phyloP scores from a whole-genome alignment of 108 stramenopile genomes.

The Skeletonema tropicum region DNA sequence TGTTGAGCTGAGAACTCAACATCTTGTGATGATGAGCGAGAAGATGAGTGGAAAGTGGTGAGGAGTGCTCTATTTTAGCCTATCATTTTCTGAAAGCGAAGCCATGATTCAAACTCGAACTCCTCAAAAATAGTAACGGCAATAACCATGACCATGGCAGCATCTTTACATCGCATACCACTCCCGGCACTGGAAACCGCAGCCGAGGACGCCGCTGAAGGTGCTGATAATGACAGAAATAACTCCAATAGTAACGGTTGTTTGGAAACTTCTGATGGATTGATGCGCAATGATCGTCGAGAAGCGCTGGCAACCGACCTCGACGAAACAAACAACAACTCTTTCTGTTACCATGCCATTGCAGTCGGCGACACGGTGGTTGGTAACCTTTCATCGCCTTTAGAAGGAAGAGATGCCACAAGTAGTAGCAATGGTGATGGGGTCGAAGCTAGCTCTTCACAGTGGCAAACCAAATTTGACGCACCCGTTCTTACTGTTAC shows the following conservation, averaged over 20 bases:
- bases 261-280: not conserved
- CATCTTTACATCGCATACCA: not conserved
- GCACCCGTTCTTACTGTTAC: slow-evolving; percentile 45
- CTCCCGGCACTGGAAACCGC: not conserved
- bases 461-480: slow-evolving; percentile 45
- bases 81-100: too few relatives aligned
- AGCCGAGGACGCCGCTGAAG: not conserved
- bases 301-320: not conserved
- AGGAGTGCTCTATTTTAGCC: too few relatives aligned
- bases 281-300: not conserved
- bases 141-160: not conserved
- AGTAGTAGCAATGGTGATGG: not conserved
- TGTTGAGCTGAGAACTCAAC: too few relatives aligned
- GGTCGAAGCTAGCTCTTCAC: not conserved
- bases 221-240: not conserved
- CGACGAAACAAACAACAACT: slow-evolving; percentile 10
- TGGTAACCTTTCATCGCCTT: slow-evolving; percentile 6
- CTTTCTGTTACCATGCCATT: slow-evolving; percentile 25
- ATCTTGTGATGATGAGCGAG: too few relatives aligned
- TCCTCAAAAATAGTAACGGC: not conserved
- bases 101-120: not conserved
- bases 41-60: too few relatives aligned
- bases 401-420: not conserved
- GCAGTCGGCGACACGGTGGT: slow-evolving; percentile 28
- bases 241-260: not conserved